Conservation (phyloP, 257 asterid genomes). For the Solanum etuberosum region DNA sequence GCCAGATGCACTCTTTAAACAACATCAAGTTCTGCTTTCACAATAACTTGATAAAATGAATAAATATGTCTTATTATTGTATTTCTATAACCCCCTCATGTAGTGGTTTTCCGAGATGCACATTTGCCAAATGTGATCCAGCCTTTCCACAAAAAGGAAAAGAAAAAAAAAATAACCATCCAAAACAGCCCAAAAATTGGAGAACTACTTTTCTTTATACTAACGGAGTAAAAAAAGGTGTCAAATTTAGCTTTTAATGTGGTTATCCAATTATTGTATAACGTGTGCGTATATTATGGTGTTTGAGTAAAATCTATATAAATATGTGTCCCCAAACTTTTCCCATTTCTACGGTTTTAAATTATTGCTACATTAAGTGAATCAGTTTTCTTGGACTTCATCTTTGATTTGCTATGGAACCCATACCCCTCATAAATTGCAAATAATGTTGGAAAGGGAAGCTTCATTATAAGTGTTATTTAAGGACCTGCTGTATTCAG, state of each 20-base stretch:
- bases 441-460: not conserved
- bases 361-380: not conserved
- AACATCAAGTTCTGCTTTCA: not conserved
- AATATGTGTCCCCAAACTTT: not conserved
- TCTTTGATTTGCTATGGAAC: not conserved
- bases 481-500: not conserved
- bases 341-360: not conserved
- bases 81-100: not conserved
- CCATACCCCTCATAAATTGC: not conserved
- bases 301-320: not conserved
- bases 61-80: not conserved
- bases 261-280: not conserved
- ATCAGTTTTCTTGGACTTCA: not conserved
- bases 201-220: not conserved
- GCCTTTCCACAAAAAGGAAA: not conserved
- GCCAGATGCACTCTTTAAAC: not conserved
- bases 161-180: not conserved
- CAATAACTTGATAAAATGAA: not conserved
- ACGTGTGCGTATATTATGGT: not conserved
- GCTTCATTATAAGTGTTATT: not conserved
- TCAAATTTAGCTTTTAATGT: not conserved
- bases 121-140: not conserved
- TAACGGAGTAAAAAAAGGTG: not conserved
- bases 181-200: not conserved
- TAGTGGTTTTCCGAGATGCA: not conserved